These are phyloP conservation scores for Coelastrella sp. DNA, from an alignment of 139 green algal species.

Conservation along the genomic window DNA sequence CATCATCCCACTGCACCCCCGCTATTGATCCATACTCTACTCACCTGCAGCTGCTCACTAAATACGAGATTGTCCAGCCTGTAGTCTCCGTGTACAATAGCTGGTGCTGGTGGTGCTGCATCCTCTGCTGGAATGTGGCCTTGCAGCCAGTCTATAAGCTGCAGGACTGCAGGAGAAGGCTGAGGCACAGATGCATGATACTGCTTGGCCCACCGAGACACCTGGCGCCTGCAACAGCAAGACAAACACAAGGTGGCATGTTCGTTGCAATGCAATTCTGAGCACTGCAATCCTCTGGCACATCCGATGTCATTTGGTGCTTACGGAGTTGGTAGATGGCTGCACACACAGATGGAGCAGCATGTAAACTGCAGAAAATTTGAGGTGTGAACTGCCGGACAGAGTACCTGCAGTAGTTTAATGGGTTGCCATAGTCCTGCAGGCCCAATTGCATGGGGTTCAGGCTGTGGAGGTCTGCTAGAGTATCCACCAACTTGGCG, in stretches of 20 bases:
- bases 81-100: slow-evolving; percentile 92
- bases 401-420: slow-evolving; percentile 75
- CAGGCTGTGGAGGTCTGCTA: slow-evolving; percentile 90
- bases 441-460: slow-evolving; percentile 61
- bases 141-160: slow-evolving; percentile 81
- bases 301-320: too few relatives aligned
- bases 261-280: not conserved
- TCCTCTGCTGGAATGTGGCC: slow-evolving; percentile 78
- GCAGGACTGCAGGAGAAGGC: slow-evolving; percentile 67
- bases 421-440: slow-evolving; percentile 70
- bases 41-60: slow-evolving; percentile 46
- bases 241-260: not conserved
- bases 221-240: slow-evolving; percentile 55
- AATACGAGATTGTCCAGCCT: slow-evolving; percentile 97
- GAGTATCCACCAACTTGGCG: slow-evolving; percentile 65
- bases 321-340: too few relatives aligned
- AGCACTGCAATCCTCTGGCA: too few relatives aligned
- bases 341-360: too few relatives aligned
- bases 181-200: slow-evolving; percentile 68
- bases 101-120: slow-evolving; percentile 35
- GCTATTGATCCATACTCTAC: too few relatives aligned
- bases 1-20: too few relatives aligned
- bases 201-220: slow-evolving; percentile 82
- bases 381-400: not conserved
- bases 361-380: too few relatives aligned